Percentiles rank a stretch among this genome's conserved stretches.
These are phyloP conservation scores for Penicillium ochrochloron DNA, from an alignment of 495 filamentous ascomycete species.

Conservation along the genomic window DNA sequence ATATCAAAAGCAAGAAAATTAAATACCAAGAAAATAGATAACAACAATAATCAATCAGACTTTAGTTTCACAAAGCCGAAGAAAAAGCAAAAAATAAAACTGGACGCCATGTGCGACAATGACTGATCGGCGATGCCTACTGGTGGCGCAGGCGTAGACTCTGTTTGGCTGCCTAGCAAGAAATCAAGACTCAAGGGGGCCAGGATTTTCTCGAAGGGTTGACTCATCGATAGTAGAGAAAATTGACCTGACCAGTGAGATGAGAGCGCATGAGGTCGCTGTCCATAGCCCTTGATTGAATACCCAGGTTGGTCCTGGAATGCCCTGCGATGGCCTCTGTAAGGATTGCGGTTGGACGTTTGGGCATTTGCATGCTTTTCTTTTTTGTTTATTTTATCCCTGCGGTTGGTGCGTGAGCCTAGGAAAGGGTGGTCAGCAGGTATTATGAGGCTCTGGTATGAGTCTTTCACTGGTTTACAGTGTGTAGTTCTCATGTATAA, in stretches of 20 bases:
- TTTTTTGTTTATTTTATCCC: conserved; percentile 29
- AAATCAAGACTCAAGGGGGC: conserved; percentile 29
- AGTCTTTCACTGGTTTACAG: neutral
- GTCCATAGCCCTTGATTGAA: conserved; percentile 24
- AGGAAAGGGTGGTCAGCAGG: conserved; percentile 15
- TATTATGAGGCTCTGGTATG: neutral
- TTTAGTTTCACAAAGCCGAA: neutral
- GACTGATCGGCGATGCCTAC: conserved; percentile 33
- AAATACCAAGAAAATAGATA: conserved; percentile 11
- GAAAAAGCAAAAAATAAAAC: conserved; percentile 19
- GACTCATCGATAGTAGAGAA: conserved; percentile 23
- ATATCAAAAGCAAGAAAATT: neutral
- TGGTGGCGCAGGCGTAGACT: conserved; percentile 29
- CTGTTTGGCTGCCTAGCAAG: conserved; percentile 21
- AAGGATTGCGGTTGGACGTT: conserved; percentile 27
- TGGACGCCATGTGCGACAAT: conserved; percentile 34
- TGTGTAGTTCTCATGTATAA: no score
- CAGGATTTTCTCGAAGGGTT: conserved; percentile 29
- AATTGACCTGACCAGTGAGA: neutral
- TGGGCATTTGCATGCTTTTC: neutral
- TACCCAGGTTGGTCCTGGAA: conserved; percentile 25
- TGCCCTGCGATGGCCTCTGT: conserved; percentile 25
- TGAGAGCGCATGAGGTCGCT: conserved; percentile 4
- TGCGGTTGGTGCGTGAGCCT: conserved; percentile 37
- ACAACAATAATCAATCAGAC: conserved; percentile 11